A percentile compares a stretch with the other conserved stretches of the same genome.
These are phyloP conservation scores for Babesia ovis DNA, from an alignment of 169 alveolate species.

Conservation along the genomic window DNA sequence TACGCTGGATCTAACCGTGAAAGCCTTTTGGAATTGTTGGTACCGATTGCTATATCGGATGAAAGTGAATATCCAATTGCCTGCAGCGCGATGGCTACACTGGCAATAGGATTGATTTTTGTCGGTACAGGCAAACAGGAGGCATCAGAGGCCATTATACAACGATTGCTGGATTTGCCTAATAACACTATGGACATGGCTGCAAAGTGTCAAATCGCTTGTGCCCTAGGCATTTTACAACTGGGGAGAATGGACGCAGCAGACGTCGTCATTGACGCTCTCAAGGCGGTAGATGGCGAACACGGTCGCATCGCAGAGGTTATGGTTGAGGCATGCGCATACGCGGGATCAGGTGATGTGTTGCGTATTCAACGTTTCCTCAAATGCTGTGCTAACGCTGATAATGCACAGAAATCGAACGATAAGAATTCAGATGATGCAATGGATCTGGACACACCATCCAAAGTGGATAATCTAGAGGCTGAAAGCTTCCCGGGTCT, in stretches of 20 bases:
- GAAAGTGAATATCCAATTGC: constrained; percentile 84
- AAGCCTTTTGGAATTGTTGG: constrained; percentile 86
- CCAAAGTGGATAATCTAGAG: constrained; percentile 12
- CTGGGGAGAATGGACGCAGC: constrained; percentile 89
- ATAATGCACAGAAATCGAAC: constrained; percentile 5
- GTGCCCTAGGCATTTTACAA: constrained; percentile 88
- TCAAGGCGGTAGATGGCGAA: constrained; percentile 79
- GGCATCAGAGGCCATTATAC: constrained; percentile 90
- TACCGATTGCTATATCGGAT: constrained; percentile 88
- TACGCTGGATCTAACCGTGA: constrained; percentile 96
- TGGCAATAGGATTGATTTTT: constrained; percentile 94
- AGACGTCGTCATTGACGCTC: constrained; percentile 89
- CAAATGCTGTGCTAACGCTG: constrained; percentile 69
- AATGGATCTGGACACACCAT: constrained; percentile 44
- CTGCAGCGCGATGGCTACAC: constrained; percentile 94
- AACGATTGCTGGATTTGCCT: constrained; percentile 86
- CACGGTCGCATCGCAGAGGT: constrained; percentile 75
- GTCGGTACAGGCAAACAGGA: constrained; percentile 95
- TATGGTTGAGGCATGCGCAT: constrained; percentile 93
- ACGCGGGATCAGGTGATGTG: constrained; percentile 98
- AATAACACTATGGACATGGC: constrained; percentile 50
- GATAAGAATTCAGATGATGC: constrained; percentile 11
- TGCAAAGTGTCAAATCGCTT: constrained; percentile 26
- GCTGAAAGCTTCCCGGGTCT: constrained; percentile 13
- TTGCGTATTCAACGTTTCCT: constrained; percentile 92